Evolutionary conservation across 345 rosid genomes (phyloP).

Genomic region (Gossypium rotundifolium): DNA sequence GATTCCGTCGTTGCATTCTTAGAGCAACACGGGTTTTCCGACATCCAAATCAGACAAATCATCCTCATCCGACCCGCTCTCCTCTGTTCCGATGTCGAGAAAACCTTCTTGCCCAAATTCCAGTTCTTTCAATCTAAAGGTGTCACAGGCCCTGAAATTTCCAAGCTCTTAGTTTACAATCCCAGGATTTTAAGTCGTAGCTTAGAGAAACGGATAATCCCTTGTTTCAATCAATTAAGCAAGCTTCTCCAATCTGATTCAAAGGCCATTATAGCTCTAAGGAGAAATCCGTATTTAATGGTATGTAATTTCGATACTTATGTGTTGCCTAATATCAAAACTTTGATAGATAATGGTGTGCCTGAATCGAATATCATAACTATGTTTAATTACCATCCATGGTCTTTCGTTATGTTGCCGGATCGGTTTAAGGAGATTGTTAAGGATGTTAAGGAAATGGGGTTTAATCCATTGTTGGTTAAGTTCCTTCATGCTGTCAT

Average conservation of each 20-base stretch:
- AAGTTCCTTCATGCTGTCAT: conserved; percentile 18
- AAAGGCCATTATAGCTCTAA: conserved; percentile 7
- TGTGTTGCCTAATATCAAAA: neutral
- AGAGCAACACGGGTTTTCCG: neutral
- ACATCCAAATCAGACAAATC: conserved; percentile 20
- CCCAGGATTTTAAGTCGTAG: conserved; percentile 21
- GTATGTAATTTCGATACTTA: neutral
- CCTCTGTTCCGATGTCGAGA: conserved; percentile 14
- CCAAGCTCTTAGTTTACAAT: conserved; percentile 1
- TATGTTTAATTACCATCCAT: neutral
- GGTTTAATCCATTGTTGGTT: conserved; percentile 10
- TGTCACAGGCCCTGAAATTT: conserved; percentile 3
- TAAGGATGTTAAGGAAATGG: conserved; percentile 17
- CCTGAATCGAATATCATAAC: conserved; percentile 7
- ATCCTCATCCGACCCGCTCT: conserved; percentile 16
- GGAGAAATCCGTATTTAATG: conserved; percentile 16
- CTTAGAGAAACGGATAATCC: conserved; percentile 19
- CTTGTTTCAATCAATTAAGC: conserved; percentile 21
- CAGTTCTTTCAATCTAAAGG: neutral
- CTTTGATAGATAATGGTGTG: conserved; percentile 25
- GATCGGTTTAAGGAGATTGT: conserved; percentile 8
- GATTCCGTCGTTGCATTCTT: conserved; percentile 8
- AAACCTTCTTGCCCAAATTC: neutral
- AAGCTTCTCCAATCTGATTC: conserved; percentile 14
- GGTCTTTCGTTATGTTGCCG: neutral